These are phyloP conservation scores for Serendipita sp. DNA, from an alignment of 768 basidiomycete genomes.

Conservation along the genomic window DNA sequence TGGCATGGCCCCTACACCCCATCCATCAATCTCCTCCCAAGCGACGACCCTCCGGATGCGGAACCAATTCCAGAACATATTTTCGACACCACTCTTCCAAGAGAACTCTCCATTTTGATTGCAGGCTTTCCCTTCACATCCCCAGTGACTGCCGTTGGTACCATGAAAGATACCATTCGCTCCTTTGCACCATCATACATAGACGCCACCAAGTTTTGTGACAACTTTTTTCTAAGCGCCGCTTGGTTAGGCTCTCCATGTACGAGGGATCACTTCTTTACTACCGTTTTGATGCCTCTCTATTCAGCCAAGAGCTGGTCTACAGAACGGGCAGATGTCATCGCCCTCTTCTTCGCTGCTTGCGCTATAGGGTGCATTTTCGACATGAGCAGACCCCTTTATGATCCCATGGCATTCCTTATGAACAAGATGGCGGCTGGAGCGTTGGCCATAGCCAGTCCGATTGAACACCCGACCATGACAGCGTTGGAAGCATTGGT, in stretches of 20 bases:
- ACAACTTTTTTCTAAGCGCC: neutral
- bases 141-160: neutral
- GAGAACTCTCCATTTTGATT: neutral
- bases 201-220: neutral
- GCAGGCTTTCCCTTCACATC: neutral
- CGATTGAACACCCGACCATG: neutral
- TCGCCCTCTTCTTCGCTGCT: neutral
- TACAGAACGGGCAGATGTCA: neutral
- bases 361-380: neutral
- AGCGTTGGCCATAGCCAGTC: neutral
- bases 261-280: neutral
- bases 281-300: neutral
- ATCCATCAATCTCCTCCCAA: neutral
- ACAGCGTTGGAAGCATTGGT: neutral
- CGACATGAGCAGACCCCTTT: neutral
- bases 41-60: neutral
- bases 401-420: neutral
- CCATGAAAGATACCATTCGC: neutral
- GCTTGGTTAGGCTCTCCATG: neutral
- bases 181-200: neutral
- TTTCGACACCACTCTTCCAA: neutral
- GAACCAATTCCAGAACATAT: neutral
- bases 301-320: neutral
- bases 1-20: neutral
- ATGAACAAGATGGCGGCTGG: neutral